Evolutionary conservation across 2,329 filamentous ascomycete genomes (phyloP), one percentile per base, ranked within the genome.

Genomic region (Ceratocystiopsis minuta): DNA sequence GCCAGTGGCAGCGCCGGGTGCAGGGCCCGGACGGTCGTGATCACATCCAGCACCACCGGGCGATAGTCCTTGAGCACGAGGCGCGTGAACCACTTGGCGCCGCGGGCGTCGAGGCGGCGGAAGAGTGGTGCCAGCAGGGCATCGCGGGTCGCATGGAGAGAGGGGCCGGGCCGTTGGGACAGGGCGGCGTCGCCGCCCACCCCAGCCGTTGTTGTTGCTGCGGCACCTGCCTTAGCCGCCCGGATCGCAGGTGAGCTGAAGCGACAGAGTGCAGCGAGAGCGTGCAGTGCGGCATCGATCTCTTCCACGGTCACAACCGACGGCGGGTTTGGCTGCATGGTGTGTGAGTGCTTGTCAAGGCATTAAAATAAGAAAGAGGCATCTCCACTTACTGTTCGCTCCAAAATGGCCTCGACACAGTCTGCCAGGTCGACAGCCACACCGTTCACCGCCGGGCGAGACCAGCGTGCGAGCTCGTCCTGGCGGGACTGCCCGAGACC

Each of bases 21-120:
- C 41, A 79, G 80, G 16, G 64, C 65, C 13, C 61, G 60, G 38
- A 81, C 65, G 0, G 83, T 58, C 16, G 69, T 55, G 1, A 57
- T 49, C 7, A 63, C 59, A 17, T 85, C 73, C 2, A 92, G 53
- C 2, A 68, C 55, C 0, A 87, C 64, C 0, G 80, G 79, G n/a
- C 69, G 65, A 45, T 78, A 82, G 47, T 78, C 71, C 53, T 92
- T 90, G 24, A 93, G 62, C 6, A 94, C 65, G 28, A 95, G 63
- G 4, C 87, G 70, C 0, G 82, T 82, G 12, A 94, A 66, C 87
- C 87, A 95, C 59, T 94, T 94, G 4, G 78, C 80, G 53, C 93
- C 82, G 36, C 65, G 64, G 3, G 82, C 72, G 37, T 65, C 64
- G 11, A 85, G 54, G 9, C 72, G 68, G 28, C 59, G 62, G 51